phyloP scores from a whole-genome alignment of 352 stramenopile genomes.

The Phytopythium kandeliae region DNA sequence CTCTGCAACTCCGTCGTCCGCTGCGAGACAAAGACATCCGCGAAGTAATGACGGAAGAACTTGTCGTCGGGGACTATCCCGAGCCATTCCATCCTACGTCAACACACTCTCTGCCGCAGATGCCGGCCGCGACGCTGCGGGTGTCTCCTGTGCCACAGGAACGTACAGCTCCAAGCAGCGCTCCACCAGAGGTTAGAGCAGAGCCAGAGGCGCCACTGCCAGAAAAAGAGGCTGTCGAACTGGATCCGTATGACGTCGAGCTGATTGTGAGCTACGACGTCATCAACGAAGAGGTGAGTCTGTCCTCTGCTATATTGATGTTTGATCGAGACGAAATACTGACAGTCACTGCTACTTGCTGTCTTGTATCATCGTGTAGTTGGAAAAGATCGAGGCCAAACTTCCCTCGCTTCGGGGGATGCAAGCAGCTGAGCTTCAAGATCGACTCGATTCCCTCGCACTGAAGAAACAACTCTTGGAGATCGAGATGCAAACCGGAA shows the following conservation, averaged over 20 bases:
- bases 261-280: slow-evolving; percentile 83
- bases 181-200: not conserved
- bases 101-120: slow-evolving; percentile 3
- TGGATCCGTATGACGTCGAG: slow-evolving; percentile 57
- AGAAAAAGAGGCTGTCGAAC: not conserved
- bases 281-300: slow-evolving; percentile 71
- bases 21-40: slow-evolving; percentile 60
- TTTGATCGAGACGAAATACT: no score
- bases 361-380: slow-evolving; percentile 13
- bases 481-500: slow-evolving; percentile 79
- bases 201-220: not conserved
- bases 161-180: not conserved
- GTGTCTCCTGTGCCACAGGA: not conserved
- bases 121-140: slow-evolving; percentile 13
- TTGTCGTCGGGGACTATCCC: slow-evolving; percentile 55
- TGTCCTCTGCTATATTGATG: not conserved
- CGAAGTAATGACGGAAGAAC: slow-evolving; percentile 31
- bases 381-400: slow-evolving; percentile 60
- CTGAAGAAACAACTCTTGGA: slow-evolving; percentile 80
- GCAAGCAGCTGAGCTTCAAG: slow-evolving; percentile 26
- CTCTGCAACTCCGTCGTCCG: slow-evolving; percentile 45
- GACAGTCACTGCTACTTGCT: not conserved
- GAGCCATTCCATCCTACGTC: slow-evolving; percentile 10
- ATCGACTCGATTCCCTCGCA: slow-evolving; percentile 60
- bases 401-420: slow-evolving; percentile 29